Percentiles rank a stretch among this genome's conserved stretches.
These are phyloP conservation scores for Lasiodiplodia hormozganensis DNA, from an alignment of 2,329 filamentous ascomycete genomes.

Conservation along the genomic window DNA sequence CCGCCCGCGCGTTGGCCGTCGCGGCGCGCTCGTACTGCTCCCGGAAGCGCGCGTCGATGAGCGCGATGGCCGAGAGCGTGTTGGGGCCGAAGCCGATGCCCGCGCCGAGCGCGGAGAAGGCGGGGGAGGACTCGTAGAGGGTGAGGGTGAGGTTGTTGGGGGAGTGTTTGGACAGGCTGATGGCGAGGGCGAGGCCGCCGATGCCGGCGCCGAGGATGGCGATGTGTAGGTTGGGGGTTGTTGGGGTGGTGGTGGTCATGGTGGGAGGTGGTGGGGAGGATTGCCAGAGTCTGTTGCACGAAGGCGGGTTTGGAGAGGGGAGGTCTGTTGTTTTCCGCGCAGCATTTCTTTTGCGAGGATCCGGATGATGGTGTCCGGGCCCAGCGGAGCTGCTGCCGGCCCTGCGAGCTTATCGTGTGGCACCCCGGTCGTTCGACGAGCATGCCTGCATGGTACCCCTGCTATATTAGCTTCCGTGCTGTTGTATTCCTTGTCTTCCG, in stretches of 20 bases:
- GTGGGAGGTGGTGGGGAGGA: too few species aligned
- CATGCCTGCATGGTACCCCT: too few species aligned
- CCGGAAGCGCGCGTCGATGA: constrained; percentile 49
- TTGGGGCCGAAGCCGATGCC: constrained; percentile 47
- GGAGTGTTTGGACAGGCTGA: constrained; percentile 15
- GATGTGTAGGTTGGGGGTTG: neutral
- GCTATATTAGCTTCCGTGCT: too few species aligned
- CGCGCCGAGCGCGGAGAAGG: constrained; percentile 31
- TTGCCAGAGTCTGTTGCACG: too few species aligned
- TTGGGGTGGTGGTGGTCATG: neutral
- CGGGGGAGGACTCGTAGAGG: constrained; percentile 23
- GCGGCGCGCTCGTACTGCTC: constrained; percentile 48
- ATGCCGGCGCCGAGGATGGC: constrained; percentile 30
- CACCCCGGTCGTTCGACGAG: too few species aligned
- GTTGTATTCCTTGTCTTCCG: too few species aligned
- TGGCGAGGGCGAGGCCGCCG: constrained; percentile 30
- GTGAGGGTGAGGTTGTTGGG: constrained; percentile 11
- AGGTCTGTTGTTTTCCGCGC: too few species aligned
- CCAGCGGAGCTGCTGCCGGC: too few species aligned
- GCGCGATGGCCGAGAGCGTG: constrained; percentile 50
- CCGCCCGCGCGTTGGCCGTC: constrained; percentile 47
- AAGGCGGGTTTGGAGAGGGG: too few species aligned
- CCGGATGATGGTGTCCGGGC: too few species aligned
- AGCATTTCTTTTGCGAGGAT: too few species aligned
- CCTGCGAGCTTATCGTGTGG: too few species aligned